phyloP scores from a whole-genome alignment of 2,329 filamentous ascomycete species.

The Fusarium torulosum region DNA sequence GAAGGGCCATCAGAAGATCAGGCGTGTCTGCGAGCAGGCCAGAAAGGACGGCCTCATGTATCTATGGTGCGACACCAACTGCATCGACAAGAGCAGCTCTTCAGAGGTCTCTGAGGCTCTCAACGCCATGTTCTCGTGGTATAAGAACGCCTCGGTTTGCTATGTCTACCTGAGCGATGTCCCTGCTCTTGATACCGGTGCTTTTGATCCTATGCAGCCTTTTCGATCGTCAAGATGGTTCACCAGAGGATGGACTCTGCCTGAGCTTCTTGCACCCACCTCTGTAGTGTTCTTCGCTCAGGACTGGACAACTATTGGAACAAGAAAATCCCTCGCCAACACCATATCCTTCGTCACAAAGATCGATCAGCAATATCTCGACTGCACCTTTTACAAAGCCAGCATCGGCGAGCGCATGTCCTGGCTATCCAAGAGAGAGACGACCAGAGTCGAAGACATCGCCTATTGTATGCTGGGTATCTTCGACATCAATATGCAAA shows the following conservation, averaged over 20 bases:
- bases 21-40: conserved; percentile 26
- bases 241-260: conserved; percentile 22
- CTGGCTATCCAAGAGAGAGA: conserved; percentile 23
- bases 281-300: conserved; percentile 27
- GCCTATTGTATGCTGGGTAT: conserved; percentile 30
- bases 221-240: conserved; percentile 27
- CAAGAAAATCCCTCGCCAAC: conserved; percentile 20
- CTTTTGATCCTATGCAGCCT: conserved; percentile 21
- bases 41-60: conserved; percentile 30
- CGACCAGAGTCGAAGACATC: conserved; percentile 14
- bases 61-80: conserved; percentile 34
- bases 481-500: conserved; percentile 34
- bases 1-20: conserved; percentile 29
- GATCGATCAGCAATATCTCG: conserved; percentile 29
- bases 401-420: conserved; percentile 29
- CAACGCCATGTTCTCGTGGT: conserved; percentile 31
- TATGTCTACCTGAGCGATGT: conserved; percentile 22
- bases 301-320: conserved; percentile 25
- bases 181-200: not conserved
- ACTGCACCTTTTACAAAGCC: conserved; percentile 29
- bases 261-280: conserved; percentile 24
- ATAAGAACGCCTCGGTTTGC: conserved; percentile 25
- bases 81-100: conserved; percentile 34
- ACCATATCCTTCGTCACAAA: conserved; percentile 25
- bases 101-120: conserved; percentile 28